Conservation (phyloP, 352 stramenopile species). For the Phytophthora quininea region DNA sequence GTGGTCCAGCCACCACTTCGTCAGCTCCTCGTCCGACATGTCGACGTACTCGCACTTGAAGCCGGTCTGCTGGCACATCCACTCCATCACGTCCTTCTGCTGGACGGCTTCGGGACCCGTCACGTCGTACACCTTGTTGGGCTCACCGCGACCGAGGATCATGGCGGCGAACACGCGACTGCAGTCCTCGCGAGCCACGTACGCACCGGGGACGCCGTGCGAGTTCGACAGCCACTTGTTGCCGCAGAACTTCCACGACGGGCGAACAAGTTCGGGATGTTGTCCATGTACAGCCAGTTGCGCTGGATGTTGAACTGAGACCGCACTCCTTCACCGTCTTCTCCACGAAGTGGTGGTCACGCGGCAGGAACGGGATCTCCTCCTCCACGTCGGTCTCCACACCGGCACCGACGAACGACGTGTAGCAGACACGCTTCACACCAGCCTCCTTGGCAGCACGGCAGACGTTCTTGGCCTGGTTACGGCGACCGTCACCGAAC, state of each 20-base stretch:
- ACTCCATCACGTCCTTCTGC: constrained; percentile 31
- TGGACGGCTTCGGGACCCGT: constrained; percentile 22
- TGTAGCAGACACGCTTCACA: constrained; percentile 24
- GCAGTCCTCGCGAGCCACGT: constrained; percentile 35
- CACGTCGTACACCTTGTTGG: constrained; percentile 36
- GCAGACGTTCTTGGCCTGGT: constrained; percentile 9
- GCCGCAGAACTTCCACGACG: constrained; percentile 14
- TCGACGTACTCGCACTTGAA: constrained; percentile 36
- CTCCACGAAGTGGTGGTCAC: constrained; percentile 23
- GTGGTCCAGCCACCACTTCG: constrained; percentile 29
- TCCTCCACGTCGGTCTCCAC: constrained; percentile 9
- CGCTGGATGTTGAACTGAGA: constrained; percentile 22
- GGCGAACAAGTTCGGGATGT: constrained; percentile 14
- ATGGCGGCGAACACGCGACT: constrained; percentile 27
- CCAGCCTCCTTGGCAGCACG: constrained; percentile 7
- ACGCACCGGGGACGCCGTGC: constrained; percentile 5
- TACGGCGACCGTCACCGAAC: constrained; percentile 14
- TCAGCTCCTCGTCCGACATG: constrained; percentile 35
- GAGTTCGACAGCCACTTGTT: constrained; percentile 11
- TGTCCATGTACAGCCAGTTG: constrained; percentile 18
- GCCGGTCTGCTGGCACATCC: constrained; percentile 31
- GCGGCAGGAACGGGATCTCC: constrained; percentile 20
- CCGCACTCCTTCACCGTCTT: constrained; percentile 13
- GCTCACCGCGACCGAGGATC: constrained; percentile 27
- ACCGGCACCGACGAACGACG: constrained; percentile 14